These are phyloP conservation scores for Boletus barrowsii DNA, from an alignment of 768 basidiomycete species.

Conservation along the genomic window DNA sequence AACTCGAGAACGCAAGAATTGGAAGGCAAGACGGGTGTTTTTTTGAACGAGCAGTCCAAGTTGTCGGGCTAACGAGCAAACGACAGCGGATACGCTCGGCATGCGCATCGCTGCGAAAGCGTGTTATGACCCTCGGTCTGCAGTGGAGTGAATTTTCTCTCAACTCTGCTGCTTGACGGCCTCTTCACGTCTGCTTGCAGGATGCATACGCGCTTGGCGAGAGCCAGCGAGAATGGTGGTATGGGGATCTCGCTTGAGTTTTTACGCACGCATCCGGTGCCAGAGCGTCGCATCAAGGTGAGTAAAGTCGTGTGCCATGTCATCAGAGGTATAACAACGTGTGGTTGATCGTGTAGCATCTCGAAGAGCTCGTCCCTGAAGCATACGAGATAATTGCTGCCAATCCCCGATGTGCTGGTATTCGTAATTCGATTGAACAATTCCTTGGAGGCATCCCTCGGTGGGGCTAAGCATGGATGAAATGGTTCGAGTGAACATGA, in stretches of 20 bases:
- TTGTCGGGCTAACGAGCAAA: background rate
- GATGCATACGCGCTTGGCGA: constrained; percentile 67
- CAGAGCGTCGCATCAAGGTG: constrained; percentile 69
- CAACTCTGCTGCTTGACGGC: background rate
- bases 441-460: constrained; percentile 18
- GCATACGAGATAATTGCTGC: constrained; percentile 52
- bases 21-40: constrained; percentile 52
- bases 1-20: constrained; percentile 80
- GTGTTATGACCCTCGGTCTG: constrained; percentile 80
- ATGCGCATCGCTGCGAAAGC: constrained; percentile 75
- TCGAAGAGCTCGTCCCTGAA: constrained; percentile 55
- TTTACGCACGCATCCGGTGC: constrained; percentile 78
- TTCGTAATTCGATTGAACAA: constrained; percentile 33
- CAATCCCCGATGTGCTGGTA: constrained; percentile 51
- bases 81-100: constrained; percentile 81
- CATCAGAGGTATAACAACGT: background rate
- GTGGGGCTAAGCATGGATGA: constrained; percentile 5
- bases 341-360: constrained; percentile 33
- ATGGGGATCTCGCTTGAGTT: constrained; percentile 47
- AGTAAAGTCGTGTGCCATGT: constrained; percentile 13
- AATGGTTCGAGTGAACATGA: background rate
- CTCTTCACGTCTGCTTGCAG: constrained; percentile 34
- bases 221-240: constrained; percentile 45
- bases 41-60: background rate
- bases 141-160: constrained; percentile 52